Base-by-base conservation (phyloP, 1,284 basidiomycete genomes). In the Tranzscheliella williamsii region DNA sequence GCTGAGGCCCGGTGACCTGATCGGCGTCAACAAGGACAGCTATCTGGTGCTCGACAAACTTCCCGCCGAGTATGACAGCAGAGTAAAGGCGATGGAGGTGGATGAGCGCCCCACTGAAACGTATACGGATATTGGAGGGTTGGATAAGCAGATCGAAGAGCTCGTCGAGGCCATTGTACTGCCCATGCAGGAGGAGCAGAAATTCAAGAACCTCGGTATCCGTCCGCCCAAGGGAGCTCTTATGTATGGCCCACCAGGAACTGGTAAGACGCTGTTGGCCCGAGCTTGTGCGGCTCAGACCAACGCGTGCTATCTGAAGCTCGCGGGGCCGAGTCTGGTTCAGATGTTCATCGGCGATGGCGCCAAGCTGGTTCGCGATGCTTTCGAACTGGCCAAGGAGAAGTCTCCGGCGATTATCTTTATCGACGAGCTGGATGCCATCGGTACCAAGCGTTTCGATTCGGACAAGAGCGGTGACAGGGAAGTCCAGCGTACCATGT, bases 11-110 rank as follows among this genome's bases (percentile, higher is more conserved):
- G 85, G 89, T 34, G 95, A 97, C 80, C 84, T 99, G 47, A 95
- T 99, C 70, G 94, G 94, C 62, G 94, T 98, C 41, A 98, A 99
- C 83, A 99, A 99, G 80, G 94, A 98, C 79, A 96, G 91, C n/a
- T 98, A 98, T 77, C 85, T 99, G 56, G 85, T 98, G 34, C 84
- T 99, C 23, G 94, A 98, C 79, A 94, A 85, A 38, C 80, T 89
- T 3, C 87, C 87, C 5, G 81, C 84, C 53, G 87, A 89, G 72
- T 89, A 86, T 78, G 87, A 89, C 70, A 86, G 85, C 26, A 81
- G 87, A 49, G 87, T 89, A 42, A 88, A 88, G 78, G 87, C 87
- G 2, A 99, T 98, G 93, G 91, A 97, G 78, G 95, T 89, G 1
- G 87, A 89, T 67, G 87, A 89, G 79, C 80, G 85, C 55, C 87